Evolutionary conservation across 169 alveolate species (phyloP).

Genomic region (Eimeria nieschulzi): DNA sequence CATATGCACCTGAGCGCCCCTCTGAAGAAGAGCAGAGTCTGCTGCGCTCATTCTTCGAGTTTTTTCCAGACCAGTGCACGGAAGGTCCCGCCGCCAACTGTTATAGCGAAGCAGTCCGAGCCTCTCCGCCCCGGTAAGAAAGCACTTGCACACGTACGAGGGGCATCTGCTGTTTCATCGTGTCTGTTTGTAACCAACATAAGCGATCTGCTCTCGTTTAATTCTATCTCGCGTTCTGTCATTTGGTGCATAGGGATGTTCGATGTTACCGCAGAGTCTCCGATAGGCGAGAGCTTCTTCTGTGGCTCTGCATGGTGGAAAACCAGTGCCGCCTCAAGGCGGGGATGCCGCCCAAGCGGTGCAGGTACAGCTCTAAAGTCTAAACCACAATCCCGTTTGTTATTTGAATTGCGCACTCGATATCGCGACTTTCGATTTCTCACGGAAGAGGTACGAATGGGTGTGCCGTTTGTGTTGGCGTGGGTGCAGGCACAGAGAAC

Average conservation of each 20-base stretch:
- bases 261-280: slow-evolving; percentile 11
- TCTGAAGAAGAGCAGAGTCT: slow-evolving; percentile 32
- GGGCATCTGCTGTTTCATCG: not conserved
- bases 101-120: slow-evolving; percentile 49
- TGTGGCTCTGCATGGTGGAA: slow-evolving; percentile 66
- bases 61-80: slow-evolving; percentile 63
- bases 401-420: too few species aligned
- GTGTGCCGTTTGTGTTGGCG: not conserved
- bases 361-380: slow-evolving; percentile 28
- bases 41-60: slow-evolving; percentile 40
- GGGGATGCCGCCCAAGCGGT: slow-evolving; percentile 49
- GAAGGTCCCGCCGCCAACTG: slow-evolving; percentile 58
- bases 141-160: not conserved
- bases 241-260: too few species aligned
- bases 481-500: slow-evolving; percentile 47
- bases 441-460: too few species aligned
- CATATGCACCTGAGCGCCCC: slow-evolving; percentile 44
- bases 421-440: too few species aligned
- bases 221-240: too few species aligned
- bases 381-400: too few species aligned
- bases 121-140: slow-evolving; percentile 26
- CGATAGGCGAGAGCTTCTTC: slow-evolving; percentile 33
- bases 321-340: slow-evolving; percentile 65
- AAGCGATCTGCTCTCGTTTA: too few species aligned
- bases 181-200: too few species aligned